A percentile compares a stretch with the other conserved stretches of the same genome.
Evolutionary conservation across 495 filamentous ascomycete genomes (phyloP).

Genomic region (Penicillium pancosmium): DNA sequence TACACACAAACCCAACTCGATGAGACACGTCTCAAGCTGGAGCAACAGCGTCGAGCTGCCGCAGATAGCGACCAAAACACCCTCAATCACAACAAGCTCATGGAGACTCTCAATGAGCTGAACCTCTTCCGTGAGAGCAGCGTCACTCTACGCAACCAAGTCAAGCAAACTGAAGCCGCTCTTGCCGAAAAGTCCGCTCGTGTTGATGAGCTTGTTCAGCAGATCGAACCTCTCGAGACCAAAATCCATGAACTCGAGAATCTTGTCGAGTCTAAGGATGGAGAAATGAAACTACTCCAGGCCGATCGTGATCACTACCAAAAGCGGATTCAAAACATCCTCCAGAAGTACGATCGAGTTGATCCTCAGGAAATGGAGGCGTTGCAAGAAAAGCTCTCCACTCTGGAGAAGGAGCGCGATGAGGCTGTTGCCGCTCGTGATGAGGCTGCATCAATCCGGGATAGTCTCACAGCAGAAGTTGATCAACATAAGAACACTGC

Average conservation of each 20-base stretch:
- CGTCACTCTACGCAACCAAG: conserved; percentile 81
- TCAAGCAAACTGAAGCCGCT: conserved; percentile 73
- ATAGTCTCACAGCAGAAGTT: conserved; percentile 60
- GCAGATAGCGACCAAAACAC: conserved; percentile 69
- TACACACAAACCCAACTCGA: conserved; percentile 85
- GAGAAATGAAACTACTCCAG: conserved; percentile 81
- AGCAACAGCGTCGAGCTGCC: conserved; percentile 80
- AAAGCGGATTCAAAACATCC: conserved; percentile 88
- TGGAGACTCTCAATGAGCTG: conserved; percentile 91
- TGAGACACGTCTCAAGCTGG: conserved; percentile 79
- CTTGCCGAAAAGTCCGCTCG: conserved; percentile 72
- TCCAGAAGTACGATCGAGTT: conserved; percentile 92
- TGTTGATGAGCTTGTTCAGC: conserved; percentile 70
- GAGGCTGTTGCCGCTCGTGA: conserved; percentile 47
- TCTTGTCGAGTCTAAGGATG: conserved; percentile 75
- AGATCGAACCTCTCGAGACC: conserved; percentile 80
- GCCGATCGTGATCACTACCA: conserved; percentile 91
- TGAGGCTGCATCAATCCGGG: conserved; percentile 58
- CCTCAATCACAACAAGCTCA: conserved; percentile 80
- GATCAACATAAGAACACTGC: conserved; percentile 47
- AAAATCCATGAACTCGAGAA: conserved; percentile 79
- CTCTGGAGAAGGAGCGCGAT: conserved; percentile 72
- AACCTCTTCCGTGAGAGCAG: conserved; percentile 95
- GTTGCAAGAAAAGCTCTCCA: conserved; percentile 69
- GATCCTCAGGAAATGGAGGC: conserved; percentile 90